Base-by-base conservation (phyloP, 1,139 yeast species). In the Blastobotrys ciferrii region DNA sequence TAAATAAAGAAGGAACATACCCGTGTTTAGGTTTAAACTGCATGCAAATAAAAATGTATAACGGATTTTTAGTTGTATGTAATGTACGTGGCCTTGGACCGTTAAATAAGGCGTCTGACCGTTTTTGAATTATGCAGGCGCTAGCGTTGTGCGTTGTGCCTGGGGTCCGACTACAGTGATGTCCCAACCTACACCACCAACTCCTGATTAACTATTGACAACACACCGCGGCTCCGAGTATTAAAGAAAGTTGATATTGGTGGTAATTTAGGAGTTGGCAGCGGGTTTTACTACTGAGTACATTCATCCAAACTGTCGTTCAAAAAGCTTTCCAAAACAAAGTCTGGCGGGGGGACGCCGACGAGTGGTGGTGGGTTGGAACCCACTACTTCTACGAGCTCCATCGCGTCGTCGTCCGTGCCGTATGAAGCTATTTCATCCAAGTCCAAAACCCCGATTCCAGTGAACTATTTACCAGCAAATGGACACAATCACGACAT, bases 351-450 rank as follows among this genome's bases (percentile, higher is more conserved):
- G 7, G 12, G 18, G 15, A 43, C 41, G 23, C n/a, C 2, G 12
- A 36, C 14, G n/a, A n/a, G 28, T 19, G 9, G 37, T 23, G 32
- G 37, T 23, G 28, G 30, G 6, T 15, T 45, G 35, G 48, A 45
- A 31, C 48, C 48, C 15, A 32, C 48, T 3, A n/a, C 32, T 3
- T 46, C 49, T 5, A 15, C 14, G 11, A 25, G 31, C 23, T 35
- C 42, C 43, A 15, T 32, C 19, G 40, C 40, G n/a, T 36, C 41
- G 28, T 48, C 57, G 14, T 46, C 58, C 9, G 45, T 57, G 31
- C 62, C 64, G 3, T 61, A 61, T 43, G 63, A 58, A 19, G 52
- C 59, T 31, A 58, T 59, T n/a, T 49, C 58, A 11, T 36, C 61
- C 5, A 54, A 51, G 35, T 50, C 60, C 12, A 58, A 58, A 38